A percentile compares a stretch with the other conserved stretches of the same genome.
Evolutionary conservation across 1,284 basidiomycete genomes (phyloP).

Genomic region (Moesziomyces sp.): DNA sequence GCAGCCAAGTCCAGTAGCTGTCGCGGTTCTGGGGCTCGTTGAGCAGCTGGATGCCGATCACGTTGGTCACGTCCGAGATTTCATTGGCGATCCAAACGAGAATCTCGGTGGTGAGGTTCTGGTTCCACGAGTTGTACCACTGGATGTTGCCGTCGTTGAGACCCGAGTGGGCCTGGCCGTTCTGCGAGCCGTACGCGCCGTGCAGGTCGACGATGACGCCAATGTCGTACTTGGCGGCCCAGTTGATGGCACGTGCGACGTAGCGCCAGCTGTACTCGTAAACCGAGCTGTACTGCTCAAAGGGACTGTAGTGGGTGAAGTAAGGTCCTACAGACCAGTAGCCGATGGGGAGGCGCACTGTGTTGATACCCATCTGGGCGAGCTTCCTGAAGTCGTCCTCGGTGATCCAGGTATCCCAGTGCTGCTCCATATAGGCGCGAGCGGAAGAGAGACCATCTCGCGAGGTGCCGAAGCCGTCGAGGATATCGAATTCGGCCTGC

Average conservation of each 20-base stretch:
- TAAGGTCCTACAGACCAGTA: constrained; percentile 69
- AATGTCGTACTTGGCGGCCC: constrained; percentile 75
- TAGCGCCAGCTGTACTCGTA: constrained; percentile 76
- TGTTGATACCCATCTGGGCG: constrained; percentile 66
- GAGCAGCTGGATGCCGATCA: constrained; percentile 78
- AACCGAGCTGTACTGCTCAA: constrained; percentile 73
- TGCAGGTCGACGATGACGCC: constrained; percentile 82
- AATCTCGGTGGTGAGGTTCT: constrained; percentile 74
- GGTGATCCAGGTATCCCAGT: constrained; percentile 84
- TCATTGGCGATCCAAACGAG: constrained; percentile 74
- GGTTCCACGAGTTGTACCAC: constrained; percentile 72
- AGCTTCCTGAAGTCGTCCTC: constrained; percentile 69
- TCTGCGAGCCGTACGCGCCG: constrained; percentile 76
- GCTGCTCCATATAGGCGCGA: constrained; percentile 73
- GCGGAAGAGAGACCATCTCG: constrained; percentile 70
- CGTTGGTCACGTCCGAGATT: constrained; percentile 76
- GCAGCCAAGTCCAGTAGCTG: constrained; percentile 63
- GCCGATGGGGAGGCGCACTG: constrained; percentile 67
- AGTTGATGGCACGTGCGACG: constrained; percentile 75
- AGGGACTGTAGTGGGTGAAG: constrained; percentile 72
- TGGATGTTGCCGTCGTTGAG: constrained; percentile 75
- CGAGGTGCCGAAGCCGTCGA: constrained; percentile 72
- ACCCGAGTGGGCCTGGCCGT: constrained; percentile 78
- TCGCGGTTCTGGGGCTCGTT: constrained; percentile 75
- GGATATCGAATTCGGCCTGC: constrained; percentile 71